Conservation (phyloP, 2,329 filamentous ascomycete species). For the Bipolaris gigantea region DNA sequence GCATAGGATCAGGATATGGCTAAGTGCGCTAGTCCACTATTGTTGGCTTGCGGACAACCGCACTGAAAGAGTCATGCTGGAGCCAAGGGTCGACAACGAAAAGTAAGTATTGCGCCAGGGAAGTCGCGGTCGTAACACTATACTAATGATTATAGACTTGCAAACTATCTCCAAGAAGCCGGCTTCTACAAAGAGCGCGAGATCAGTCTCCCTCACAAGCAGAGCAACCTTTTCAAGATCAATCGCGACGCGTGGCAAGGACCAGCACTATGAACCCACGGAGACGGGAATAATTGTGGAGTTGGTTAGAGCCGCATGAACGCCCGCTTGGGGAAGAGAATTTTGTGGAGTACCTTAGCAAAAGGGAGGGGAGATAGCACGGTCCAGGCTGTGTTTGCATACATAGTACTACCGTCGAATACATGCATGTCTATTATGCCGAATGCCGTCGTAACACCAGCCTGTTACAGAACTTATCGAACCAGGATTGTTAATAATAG, state of each 20-base stretch:
- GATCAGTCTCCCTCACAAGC: conserved; percentile 87
- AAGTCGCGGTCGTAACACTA: background rate
- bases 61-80: conserved; percentile 80
- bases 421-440: background rate
- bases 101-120: conserved; percentile 61
- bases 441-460: too few species aligned
- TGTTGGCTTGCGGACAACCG: conserved; percentile 75
- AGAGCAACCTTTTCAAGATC: conserved; percentile 81
- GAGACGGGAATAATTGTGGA: conserved; percentile 13
- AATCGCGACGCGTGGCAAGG: conserved; percentile 72
- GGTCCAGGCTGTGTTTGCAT: conserved; percentile 6
- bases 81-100: conserved; percentile 87
- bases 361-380: conserved; percentile 16
- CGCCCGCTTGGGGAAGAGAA: conserved; percentile 6
- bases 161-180: conserved; percentile 67
- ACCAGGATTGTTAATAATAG: too few species aligned
- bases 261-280: conserved; percentile 29
- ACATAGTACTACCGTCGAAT: background rate
- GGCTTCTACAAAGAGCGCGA: conserved; percentile 89
- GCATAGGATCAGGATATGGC: conserved; percentile 76
- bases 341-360: conserved; percentile 20
- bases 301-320: conserved; percentile 18
- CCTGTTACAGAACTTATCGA: too few species aligned
- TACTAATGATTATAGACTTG: conserved; percentile 57
- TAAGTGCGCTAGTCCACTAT: conserved; percentile 85